Percentiles rank a stretch among this genome's conserved stretches.
Conservation (phyloP, 495 filamentous ascomycete species). For the Jackrogersella multiformis region DNA sequence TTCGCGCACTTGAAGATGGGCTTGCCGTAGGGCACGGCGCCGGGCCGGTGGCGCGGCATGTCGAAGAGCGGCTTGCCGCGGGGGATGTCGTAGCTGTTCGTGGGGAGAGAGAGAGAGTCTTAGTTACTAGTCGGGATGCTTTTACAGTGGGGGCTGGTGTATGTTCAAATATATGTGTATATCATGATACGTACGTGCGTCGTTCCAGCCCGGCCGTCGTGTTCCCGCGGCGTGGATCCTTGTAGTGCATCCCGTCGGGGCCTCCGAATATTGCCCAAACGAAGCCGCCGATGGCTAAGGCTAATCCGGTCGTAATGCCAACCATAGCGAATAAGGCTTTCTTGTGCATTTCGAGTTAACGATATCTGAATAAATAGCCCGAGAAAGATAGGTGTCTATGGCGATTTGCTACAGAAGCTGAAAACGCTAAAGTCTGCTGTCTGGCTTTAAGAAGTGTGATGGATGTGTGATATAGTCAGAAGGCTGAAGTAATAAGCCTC, state of each 20-base stretch:
- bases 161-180: no score
- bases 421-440: neutral
- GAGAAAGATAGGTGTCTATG: neutral
- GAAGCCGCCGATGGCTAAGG: no score
- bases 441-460: neutral
- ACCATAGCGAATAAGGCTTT: no score
- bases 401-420: neutral
- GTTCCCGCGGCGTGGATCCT: no score
- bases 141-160: no score
- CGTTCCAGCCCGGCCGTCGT: no score
- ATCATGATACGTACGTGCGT: no score
- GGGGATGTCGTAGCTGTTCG: neutral
- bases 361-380: neutral
- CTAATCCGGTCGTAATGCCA: no score
- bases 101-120: no score
- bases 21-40: constrained; percentile 61
- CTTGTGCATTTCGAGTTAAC: neutral
- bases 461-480: neutral
- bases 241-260: no score
- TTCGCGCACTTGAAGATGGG: constrained; percentile 72
- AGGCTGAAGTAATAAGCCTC: neutral
- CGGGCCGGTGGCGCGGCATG: constrained; percentile 60
- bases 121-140: neutral
- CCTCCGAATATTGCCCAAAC: no score
- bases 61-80: constrained; percentile 26